Base-by-base conservation (phyloP, 116 monocot species). In the Phalaenopsis hybrid region DNA sequence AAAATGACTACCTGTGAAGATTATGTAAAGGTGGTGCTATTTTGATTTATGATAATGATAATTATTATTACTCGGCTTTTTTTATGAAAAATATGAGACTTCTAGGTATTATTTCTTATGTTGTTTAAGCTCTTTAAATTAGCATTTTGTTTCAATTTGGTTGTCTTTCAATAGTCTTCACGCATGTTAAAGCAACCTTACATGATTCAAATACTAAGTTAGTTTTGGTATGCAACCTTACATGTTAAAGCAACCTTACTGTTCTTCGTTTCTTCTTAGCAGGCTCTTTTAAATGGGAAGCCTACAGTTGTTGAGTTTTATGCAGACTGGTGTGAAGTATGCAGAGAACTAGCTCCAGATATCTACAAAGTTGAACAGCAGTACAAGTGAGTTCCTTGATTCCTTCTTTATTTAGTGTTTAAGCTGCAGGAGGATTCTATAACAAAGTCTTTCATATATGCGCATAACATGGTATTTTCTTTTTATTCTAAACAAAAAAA, bases 281-380 rank as follows among this genome's bases (percentile, higher is more conserved):
- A 96, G 97, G 97, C 96, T 77, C 88, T 94, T 76, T 78, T 88
- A 86, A 96, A 96, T 89, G 94, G 94, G 48, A 81, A 43, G 88
- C 96, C 94, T 59, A 97, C 97, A 57, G 93, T 98, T 33, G 94
- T 98, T 4, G 92, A 93, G 76, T 94, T 98, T 84, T 93, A 94
- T 86, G 94, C 96, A 69, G 97, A 94, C 82, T 98, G 93, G 94
- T 98, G 95, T 85, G 93, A 94, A 85, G 94, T 98, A 78, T 98
- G 97, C 83, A 82, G 94, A 7, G 97, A 98, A 84, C 84, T 94
- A 82, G 91, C 90, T 57, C 97, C 95, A 73, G 93, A 91, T 69
- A 85, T 98, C 25, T 98, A 93, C 74, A 91, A 93, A 83, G 85
- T 94, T 61, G 91, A 98, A 84, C 88, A 94, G 77, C 90, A 93